A percentile compares a stretch with the other conserved stretches of the same genome.
Conservation (phyloP, 1,284 basidiomycete species). For the Malassezia sp. region DNA sequence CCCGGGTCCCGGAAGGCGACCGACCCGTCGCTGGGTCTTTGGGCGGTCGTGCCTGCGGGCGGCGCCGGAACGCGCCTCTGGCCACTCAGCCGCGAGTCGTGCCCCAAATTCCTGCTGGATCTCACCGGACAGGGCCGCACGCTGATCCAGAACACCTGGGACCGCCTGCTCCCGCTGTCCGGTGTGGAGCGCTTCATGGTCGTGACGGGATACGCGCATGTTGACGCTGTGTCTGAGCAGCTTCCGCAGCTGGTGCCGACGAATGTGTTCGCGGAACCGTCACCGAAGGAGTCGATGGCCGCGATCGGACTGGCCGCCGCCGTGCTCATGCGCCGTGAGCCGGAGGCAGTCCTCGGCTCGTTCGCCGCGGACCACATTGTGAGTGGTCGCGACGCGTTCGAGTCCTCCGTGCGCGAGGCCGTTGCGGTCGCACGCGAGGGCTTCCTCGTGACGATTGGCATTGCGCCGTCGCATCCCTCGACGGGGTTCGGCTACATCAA, state of each 20-base stretch:
- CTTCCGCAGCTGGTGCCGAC: slow-evolving; percentile 26
- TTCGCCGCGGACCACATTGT: slow-evolving; percentile 47
- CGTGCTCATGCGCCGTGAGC: slow-evolving; percentile 36
- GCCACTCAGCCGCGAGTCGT: slow-evolving; percentile 39
- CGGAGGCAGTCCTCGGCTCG: slow-evolving; percentile 42
- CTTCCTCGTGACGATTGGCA: slow-evolving; percentile 46
- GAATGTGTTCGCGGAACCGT: slow-evolving; percentile 42
- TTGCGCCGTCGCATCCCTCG: slow-evolving; percentile 43
- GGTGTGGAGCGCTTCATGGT: slow-evolving; percentile 35
- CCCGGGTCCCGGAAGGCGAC: slow-evolving; percentile 25
- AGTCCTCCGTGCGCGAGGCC: slow-evolving; percentile 42
- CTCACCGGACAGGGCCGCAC: slow-evolving; percentile 37
- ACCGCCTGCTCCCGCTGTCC: slow-evolving; percentile 35
- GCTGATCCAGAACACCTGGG: slow-evolving; percentile 41
- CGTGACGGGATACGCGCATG: slow-evolving; percentile 38
- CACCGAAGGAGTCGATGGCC: slow-evolving; percentile 43
- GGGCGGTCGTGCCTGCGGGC: slow-evolving; percentile 43
- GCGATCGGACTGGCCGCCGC: slow-evolving; percentile 45
- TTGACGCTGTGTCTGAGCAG: slow-evolving; percentile 31
- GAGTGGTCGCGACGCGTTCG: slow-evolving; percentile 43
- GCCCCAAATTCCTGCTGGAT: slow-evolving; percentile 44
- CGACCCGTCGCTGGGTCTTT: slow-evolving; percentile 39
- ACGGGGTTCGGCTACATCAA: slow-evolving; percentile 47
- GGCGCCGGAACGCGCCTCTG: slow-evolving; percentile 44
- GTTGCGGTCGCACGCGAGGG: slow-evolving; percentile 40